phyloP scores from a whole-genome alignment of 768 basidiomycete species.

The Suillus occidentalis region DNA sequence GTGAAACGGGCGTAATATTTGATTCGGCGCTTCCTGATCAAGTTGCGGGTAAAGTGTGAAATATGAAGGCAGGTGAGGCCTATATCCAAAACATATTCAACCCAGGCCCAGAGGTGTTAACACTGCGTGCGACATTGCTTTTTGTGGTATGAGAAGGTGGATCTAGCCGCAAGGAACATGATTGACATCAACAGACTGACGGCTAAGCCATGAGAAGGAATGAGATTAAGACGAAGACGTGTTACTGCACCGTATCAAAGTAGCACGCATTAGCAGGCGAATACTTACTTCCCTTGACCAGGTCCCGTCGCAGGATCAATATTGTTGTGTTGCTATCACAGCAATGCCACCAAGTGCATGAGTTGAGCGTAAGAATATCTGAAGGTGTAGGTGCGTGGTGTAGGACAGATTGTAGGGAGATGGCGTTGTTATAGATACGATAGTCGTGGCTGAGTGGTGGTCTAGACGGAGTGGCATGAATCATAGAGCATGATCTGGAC shows the following conservation, averaged over 20 bases:
- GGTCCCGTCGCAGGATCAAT: background rate
- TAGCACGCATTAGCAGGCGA: background rate
- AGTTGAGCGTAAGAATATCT: background rate
- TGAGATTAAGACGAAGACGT: background rate
- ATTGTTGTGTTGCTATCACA: background rate
- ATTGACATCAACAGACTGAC: background rate
- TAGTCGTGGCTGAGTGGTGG: background rate
- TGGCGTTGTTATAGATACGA: background rate
- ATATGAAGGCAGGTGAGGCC: background rate
- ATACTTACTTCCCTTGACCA: background rate
- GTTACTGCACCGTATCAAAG: background rate
- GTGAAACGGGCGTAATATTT: too few relatives aligned
- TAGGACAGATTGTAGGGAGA: background rate
- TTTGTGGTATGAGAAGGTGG: background rate
- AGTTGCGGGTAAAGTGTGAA: background rate
- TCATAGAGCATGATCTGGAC: background rate
- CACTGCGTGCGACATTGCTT: background rate
- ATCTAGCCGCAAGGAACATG: background rate
- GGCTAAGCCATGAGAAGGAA: background rate
- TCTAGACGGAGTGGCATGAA: background rate
- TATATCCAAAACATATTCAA: background rate
- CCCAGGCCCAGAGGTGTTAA: background rate
- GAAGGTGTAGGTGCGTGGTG: background rate
- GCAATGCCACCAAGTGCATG: constrained; percentile 1
- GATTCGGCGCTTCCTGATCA: background rate